Evolutionary conservation across 495 filamentous ascomycete genomes (phyloP).

Genomic region (Xanthoparmelia taractica): DNA sequence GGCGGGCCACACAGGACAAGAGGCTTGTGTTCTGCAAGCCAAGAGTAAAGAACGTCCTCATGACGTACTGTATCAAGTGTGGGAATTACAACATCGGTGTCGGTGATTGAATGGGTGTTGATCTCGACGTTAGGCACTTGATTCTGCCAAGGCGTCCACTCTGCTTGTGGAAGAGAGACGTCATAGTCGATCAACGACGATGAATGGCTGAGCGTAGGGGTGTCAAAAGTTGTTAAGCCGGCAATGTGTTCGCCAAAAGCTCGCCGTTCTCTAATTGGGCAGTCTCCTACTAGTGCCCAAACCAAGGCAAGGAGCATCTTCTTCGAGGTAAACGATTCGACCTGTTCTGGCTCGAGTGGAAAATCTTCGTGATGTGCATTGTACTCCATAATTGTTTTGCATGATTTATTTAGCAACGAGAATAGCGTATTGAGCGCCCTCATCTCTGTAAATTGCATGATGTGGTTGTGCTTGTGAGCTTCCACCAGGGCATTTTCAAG

Average conservation of each 20-base stretch:
- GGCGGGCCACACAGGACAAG: conserved; percentile 93
- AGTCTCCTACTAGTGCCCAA: conserved; percentile 94
- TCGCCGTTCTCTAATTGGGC: conserved; percentile 80
- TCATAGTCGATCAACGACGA: conserved; percentile 92
- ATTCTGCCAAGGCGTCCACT: conserved; percentile 89
- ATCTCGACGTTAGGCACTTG: conserved; percentile 91
- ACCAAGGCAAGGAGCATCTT: conserved; percentile 84
- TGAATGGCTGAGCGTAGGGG: conserved; percentile 62
- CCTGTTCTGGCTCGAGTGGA: conserved; percentile 77
- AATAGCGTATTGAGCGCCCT: conserved; percentile 89
- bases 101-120: conserved; percentile 93
- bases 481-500: conserved; percentile 66
- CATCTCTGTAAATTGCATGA: conserved; percentile 94
- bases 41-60: conserved; percentile 96
- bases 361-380: conserved; percentile 91
- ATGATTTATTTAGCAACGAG: conserved; percentile 87
- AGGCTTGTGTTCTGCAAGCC: conserved; percentile 97
- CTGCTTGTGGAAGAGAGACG: conserved; percentile 72
- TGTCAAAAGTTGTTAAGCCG: conserved; percentile 71
- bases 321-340: conserved; percentile 84
- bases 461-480: conserved; percentile 75
- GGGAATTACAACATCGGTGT: conserved; percentile 96
- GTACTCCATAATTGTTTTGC: conserved; percentile 87
- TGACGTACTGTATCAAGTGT: conserved; percentile 95
- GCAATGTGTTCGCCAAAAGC: conserved; percentile 76